A percentile compares a stretch with the other conserved stretches of the same genome.
Conservation (phyloP, 1,284 basidiomycete species). For the Porodaedalea pini region DNA sequence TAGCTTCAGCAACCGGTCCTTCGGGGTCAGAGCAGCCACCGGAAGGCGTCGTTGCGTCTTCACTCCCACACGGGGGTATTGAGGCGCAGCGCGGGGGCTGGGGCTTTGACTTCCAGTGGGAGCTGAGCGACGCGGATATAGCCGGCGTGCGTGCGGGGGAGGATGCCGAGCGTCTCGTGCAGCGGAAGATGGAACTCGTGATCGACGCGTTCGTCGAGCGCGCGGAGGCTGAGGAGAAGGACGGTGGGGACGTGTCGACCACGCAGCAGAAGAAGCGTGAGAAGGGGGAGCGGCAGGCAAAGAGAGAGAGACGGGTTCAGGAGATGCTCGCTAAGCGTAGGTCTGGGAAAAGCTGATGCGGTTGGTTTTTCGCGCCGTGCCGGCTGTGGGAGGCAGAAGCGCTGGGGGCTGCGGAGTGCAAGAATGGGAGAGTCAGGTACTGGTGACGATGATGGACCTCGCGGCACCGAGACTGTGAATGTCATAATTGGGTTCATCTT, state of each 20-base stretch:
- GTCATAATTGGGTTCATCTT: no score
- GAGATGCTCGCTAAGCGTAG: constrained; percentile 13
- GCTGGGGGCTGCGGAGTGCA: no score
- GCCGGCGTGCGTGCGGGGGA: constrained; percentile 27
- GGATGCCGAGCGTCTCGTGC: constrained; percentile 37
- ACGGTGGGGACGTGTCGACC: constrained; percentile 55
- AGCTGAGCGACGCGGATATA: constrained; percentile 32
- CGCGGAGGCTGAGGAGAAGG: constrained; percentile 45
- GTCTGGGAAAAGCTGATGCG: constrained; percentile 9
- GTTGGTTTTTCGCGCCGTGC: no score
- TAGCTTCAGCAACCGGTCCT: constrained; percentile 24
- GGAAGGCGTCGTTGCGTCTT: not conserved
- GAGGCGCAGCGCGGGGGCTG: constrained; percentile 43
- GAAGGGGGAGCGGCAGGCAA: constrained; percentile 48
- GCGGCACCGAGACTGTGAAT: no score
- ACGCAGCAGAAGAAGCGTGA: constrained; percentile 68
- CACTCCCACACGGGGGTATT: no score
- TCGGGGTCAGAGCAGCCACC: constrained; percentile 5
- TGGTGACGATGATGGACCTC: no score
- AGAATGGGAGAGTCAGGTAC: no score
- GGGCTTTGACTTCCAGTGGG: constrained; percentile 83
- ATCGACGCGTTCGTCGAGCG: constrained; percentile 52
- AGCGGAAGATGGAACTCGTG: constrained; percentile 65
- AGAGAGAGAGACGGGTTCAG: constrained; percentile 26
- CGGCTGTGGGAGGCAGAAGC: no score